Evolutionary conservation across 139 green algal genomes (phyloP).

Genomic region (Limnomonas spitsbergensis): DNA sequence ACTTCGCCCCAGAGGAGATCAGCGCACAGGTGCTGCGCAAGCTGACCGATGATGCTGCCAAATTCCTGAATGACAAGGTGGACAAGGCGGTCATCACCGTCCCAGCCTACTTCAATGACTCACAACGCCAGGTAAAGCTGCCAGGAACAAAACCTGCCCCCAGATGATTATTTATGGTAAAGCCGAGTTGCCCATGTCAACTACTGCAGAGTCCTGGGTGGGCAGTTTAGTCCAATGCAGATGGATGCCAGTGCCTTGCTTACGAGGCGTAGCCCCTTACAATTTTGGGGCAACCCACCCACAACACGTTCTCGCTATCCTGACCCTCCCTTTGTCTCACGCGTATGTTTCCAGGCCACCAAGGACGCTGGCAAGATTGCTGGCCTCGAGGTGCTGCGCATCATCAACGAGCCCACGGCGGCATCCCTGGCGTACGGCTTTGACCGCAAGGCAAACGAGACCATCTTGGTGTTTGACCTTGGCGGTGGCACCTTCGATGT

Average conservation of each 20-base stretch:
- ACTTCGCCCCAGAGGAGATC: conserved; percentile 98
- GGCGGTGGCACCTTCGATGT: conserved; percentile 99
- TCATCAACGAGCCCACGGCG: conserved; percentile 99
- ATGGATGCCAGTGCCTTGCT: no score
- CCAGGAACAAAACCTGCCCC: no score
- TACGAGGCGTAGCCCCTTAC: no score
- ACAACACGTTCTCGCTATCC: no score
- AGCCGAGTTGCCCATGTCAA: no score
- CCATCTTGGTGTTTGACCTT: conserved; percentile 98
- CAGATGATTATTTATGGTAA: no score
- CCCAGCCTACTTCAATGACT: conserved; percentile 99
- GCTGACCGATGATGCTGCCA: conserved; percentile 80
- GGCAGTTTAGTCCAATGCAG: no score
- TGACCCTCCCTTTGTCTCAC: no score
- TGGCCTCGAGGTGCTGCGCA: conserved; percentile 95
- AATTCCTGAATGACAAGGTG: conserved; percentile 82
- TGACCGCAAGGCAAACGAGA: conserved; percentile 98
- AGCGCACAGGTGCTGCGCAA: conserved; percentile 94
- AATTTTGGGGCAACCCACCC: no score
- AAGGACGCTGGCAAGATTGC: conserved; percentile 87
- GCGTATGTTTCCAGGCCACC: conserved; percentile 59
- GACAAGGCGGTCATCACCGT: conserved; percentile 97
- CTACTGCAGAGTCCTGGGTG: no score
- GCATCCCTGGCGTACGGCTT: conserved; percentile 97
- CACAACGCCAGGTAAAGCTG: conserved; percentile 77